A percentile compares a stretch with the other conserved stretches of the same genome.
These are phyloP conservation scores for Stereocaulon alpinum DNA, from an alignment of 495 filamentous ascomycete species.

Conservation along the genomic window DNA sequence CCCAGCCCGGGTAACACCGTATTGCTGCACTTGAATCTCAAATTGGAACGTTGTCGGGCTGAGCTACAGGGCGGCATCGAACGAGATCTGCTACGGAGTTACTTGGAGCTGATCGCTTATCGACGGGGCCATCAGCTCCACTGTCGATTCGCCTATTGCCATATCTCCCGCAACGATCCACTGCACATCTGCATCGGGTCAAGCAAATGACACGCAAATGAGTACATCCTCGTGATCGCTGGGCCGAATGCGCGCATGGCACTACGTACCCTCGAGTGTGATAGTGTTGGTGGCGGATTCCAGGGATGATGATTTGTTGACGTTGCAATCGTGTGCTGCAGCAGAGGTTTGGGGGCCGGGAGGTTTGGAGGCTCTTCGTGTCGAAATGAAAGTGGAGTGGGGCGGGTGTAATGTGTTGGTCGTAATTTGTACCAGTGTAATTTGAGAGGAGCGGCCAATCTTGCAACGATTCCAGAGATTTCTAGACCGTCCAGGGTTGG, in stretches of 20 bases:
- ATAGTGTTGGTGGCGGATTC: not conserved
- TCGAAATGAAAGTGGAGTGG: not conserved
- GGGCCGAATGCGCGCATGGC: constrained; percentile 31
- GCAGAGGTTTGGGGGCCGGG: not conserved
- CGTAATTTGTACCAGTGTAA: not conserved
- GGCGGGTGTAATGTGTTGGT: not conserved
- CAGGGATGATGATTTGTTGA: not conserved
- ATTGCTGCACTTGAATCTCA: not conserved
- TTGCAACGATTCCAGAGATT: too few species aligned
- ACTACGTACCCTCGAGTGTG: not conserved
- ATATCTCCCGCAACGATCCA: constrained; percentile 57
- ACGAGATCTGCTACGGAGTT: constrained; percentile 53
- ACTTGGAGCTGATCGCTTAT: constrained; percentile 54
- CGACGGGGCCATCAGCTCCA: constrained; percentile 44
- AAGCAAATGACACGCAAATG: constrained; percentile 48
- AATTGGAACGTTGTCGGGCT: not conserved
- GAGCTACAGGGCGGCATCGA: not conserved
- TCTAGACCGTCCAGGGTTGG: not conserved
- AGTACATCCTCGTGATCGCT: constrained; percentile 35
- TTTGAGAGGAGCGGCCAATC: not conserved
- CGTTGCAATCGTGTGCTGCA: too few species aligned
- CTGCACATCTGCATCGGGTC: constrained; percentile 52
- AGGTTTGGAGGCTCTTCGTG: not conserved
- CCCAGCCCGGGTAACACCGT: not conserved
- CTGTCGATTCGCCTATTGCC: constrained; percentile 55